These are phyloP conservation scores for Clonostachys chloroleuca DNA, from an alignment of 2,329 filamentous ascomycete genomes.

Conservation along the genomic window DNA sequence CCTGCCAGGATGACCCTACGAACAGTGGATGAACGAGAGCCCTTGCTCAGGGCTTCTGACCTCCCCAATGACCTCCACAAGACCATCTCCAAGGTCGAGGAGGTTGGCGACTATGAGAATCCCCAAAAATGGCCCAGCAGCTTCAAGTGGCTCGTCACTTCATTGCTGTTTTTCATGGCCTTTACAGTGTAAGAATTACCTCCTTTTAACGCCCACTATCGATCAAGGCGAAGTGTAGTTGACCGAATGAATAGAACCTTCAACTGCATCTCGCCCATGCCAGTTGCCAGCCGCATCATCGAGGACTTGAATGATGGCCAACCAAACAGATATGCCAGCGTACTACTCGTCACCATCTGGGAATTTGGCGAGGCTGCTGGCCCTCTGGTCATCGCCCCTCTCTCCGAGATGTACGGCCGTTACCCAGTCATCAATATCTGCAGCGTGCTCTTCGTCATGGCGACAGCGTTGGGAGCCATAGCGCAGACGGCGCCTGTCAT, in stretches of 20 bases:
- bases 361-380: constrained; percentile 63
- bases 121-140: constrained; percentile 46
- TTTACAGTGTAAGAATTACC: constrained; percentile 43
- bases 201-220: too few relatives aligned
- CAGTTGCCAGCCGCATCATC: constrained; percentile 46
- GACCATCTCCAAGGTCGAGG: background rate
- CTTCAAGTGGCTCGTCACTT: constrained; percentile 51
- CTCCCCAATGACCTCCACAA: background rate
- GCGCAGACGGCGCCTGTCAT: constrained; percentile 39
- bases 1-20: background rate
- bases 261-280: constrained; percentile 51
- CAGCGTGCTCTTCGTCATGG: constrained; percentile 44
- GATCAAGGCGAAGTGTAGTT: too few relatives aligned
- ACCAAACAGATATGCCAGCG: constrained; percentile 38
- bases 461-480: constrained; percentile 41
- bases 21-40: background rate
- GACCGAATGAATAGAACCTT: constrained; percentile 28
- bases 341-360: constrained; percentile 67
- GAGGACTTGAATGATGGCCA: constrained; percentile 26
- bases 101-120: constrained; percentile 24
- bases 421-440: constrained; percentile 47
- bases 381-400: constrained; percentile 55
- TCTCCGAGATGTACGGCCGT: constrained; percentile 57
- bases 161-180: constrained; percentile 45
- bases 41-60: background rate